phyloP scores from a whole-genome alignment of 31 red algal species.

The Porphyra umbilicalis region DNA sequence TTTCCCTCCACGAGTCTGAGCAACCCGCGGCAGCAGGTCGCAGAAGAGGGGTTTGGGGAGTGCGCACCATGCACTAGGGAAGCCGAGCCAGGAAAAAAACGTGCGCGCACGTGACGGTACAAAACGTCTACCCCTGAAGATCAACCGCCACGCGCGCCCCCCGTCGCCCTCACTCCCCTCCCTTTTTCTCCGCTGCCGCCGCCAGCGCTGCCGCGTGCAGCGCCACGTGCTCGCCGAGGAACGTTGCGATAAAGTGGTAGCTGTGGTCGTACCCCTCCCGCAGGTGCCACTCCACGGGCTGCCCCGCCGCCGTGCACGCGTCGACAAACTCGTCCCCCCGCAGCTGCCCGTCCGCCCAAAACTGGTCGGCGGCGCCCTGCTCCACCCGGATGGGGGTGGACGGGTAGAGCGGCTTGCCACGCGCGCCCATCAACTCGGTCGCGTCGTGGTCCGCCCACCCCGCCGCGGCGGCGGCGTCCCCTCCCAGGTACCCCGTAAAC shows the following conservation, averaged over 20 bases:
- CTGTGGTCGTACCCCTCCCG: slow-evolving; percentile 87
- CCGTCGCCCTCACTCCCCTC: too few species aligned
- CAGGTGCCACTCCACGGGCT: slow-evolving; percentile 48
- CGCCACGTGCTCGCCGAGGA: slow-evolving; percentile 71
- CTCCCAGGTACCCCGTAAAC: slow-evolving; percentile 54
- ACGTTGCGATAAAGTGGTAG: slow-evolving; percentile 89
- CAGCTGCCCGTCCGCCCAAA: slow-evolving; percentile 66
- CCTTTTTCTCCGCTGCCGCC: too few species aligned
- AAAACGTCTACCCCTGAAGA: too few species aligned
- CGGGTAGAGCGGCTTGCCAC: background rate
- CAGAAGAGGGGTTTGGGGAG: too few species aligned
- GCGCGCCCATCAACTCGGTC: slow-evolving; percentile 24
- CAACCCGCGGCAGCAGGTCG: too few species aligned
- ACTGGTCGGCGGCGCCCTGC: slow-evolving; percentile 73
- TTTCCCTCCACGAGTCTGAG: too few species aligned
- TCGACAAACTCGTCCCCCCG: slow-evolving; percentile 46
- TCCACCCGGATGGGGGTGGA: slow-evolving; percentile 60
- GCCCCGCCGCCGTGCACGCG: slow-evolving; percentile 61
- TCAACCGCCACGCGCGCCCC: too few species aligned
- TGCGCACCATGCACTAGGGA: too few species aligned
- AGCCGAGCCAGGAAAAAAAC: too few species aligned
- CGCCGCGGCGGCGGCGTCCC: slow-evolving; percentile 9
- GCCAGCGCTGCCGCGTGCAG: slow-evolving; percentile 50
- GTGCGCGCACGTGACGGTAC: too few species aligned
- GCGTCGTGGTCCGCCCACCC: slow-evolving; percentile 67